These are phyloP conservation scores for Paecilomyces formosus DNA, from an alignment of 2,329 filamentous ascomycete genomes.

Conservation along the genomic window DNA sequence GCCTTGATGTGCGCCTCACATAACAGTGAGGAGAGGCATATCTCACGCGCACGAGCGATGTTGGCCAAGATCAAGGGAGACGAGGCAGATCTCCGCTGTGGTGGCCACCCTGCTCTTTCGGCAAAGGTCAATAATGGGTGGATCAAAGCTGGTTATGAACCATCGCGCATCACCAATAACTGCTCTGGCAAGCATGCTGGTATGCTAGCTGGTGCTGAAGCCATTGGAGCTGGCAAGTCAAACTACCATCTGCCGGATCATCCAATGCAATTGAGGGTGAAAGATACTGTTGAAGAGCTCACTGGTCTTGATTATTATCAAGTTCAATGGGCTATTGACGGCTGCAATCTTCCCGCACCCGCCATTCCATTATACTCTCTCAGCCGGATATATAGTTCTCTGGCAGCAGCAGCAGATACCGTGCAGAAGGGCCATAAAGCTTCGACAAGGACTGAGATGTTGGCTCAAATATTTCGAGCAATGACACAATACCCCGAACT, in stretches of 20 bases:
- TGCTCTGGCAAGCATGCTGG: conserved; percentile 45
- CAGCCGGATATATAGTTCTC: conserved; percentile 27
- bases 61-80: conserved; percentile 23
- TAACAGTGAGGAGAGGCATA: conserved; percentile 36
- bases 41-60: conserved; percentile 31
- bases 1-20: conserved; percentile 44
- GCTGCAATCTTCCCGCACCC: conserved; percentile 43
- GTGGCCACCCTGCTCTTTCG: conserved; percentile 33
- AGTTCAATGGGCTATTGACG: conserved; percentile 39
- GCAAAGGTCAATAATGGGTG: conserved; percentile 30
- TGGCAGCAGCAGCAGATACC: conserved; percentile 27
- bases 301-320: conserved; percentile 16
- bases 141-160: conserved; percentile 31
- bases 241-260: conserved; percentile 31
- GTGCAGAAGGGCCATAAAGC: neutral
- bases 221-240: conserved; percentile 22
- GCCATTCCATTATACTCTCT: conserved; percentile 33
- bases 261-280: conserved; percentile 35
- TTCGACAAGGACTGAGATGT: conserved; percentile 12
- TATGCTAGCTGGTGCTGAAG: conserved; percentile 39
- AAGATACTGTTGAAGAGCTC: conserved; percentile 28
- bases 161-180: conserved; percentile 36
- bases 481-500: conserved; percentile 39
- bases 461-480: conserved; percentile 33
- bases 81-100: conserved; percentile 36